Evolutionary conservation across 2,329 filamentous ascomycete genomes (phyloP).

Genomic region (Chaetothyriales sp.): DNA sequence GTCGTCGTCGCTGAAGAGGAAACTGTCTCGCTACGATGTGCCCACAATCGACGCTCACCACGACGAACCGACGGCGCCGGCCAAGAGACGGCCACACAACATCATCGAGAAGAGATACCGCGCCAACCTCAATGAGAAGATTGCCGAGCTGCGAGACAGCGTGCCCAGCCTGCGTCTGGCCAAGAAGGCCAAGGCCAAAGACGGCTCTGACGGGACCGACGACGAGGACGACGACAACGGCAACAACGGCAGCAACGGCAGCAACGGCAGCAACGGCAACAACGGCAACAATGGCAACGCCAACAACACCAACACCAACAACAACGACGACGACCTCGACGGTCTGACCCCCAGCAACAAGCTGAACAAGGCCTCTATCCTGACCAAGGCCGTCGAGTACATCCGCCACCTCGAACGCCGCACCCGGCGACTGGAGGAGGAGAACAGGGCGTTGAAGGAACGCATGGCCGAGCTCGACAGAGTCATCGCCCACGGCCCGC

Average conservation of each 20-base stretch:
- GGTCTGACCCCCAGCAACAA: constrained; percentile 81
- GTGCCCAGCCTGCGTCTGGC: constrained; percentile 81
- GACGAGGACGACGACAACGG: constrained; percentile 68
- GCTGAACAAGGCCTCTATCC: constrained; percentile 90
- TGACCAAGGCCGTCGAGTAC: constrained; percentile 93
- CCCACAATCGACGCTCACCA: constrained; percentile 33
- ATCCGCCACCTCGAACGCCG: constrained; percentile 87
- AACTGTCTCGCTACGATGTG: constrained; percentile 47
- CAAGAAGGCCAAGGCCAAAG: constrained; percentile 46
- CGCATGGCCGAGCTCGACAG: constrained; percentile 70
- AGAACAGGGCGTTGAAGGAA: constrained; percentile 66
- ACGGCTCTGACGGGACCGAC: constrained; percentile 27
- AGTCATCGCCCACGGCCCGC: constrained; percentile 34
- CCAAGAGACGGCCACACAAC: constrained; percentile 92
- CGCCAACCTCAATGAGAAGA: constrained; percentile 95
- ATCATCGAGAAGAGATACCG: constrained; percentile 97
- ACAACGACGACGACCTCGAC: constrained; percentile 64
- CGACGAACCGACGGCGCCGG: constrained; percentile 42
- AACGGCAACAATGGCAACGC: too few species aligned
- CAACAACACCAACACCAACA: too few species aligned
- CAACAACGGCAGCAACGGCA: too few species aligned
- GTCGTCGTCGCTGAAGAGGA: constrained; percentile 46
- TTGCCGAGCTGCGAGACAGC: constrained; percentile 78
- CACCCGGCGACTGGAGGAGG: constrained; percentile 66
- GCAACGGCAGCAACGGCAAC: too few species aligned